These are phyloP conservation scores for Pyropia yezoensis DNA, from an alignment of 23 red algal species.

Conservation along the genomic window DNA sequence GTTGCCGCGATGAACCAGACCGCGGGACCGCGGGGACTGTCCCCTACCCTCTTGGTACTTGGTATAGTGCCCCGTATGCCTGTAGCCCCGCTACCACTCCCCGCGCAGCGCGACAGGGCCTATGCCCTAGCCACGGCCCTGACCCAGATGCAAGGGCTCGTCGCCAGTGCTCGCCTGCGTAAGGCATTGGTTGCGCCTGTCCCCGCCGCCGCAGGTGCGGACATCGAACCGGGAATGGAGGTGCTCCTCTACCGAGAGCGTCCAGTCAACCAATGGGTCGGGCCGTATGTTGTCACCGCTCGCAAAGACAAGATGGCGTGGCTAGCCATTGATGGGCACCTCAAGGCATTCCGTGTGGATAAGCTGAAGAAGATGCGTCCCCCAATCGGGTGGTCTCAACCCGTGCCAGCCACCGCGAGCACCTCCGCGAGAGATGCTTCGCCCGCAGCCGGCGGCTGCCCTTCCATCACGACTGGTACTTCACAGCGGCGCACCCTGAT, in stretches of 20 bases:
- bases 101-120: not conserved
- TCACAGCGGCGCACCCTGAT: too few species aligned
- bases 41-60: constrained; percentile 10
- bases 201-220: not conserved
- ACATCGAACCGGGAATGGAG: not conserved
- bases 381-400: not conserved
- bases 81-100: not conserved
- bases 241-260: constrained; percentile 9
- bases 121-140: constrained; percentile 4
- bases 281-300: not conserved
- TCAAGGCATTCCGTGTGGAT: not conserved
- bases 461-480: too few species aligned
- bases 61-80: not conserved
- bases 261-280: not conserved
- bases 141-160: constrained; percentile 24
- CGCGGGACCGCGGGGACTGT: constrained; percentile 2
- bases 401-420: not conserved
- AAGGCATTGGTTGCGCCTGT: not conserved
- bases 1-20: constrained; percentile 12
- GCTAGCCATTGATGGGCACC: not conserved
- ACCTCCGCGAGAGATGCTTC: not conserved
- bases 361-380: not conserved
- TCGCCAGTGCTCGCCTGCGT: constrained; percentile 10
- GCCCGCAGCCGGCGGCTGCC: not conserved
- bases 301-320: not conserved